A percentile compares a stretch with the other conserved stretches of the same genome.
phyloP scores from a whole-genome alignment of 179 eudicot species.

The Heliamphora pulchella region DNA sequence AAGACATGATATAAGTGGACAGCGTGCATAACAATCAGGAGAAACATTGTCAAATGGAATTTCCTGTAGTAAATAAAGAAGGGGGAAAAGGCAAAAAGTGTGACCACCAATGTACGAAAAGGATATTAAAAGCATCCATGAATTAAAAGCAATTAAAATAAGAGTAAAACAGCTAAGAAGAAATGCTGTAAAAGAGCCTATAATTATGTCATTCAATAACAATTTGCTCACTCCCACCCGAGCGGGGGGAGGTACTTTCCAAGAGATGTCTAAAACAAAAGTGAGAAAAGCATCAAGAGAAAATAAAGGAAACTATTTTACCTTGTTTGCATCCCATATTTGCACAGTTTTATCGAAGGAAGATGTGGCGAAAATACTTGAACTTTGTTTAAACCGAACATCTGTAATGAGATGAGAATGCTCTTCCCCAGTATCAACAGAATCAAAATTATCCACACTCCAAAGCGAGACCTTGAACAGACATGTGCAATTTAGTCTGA shows the following conservation, averaged over 20 bases:
- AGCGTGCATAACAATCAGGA: neutral
- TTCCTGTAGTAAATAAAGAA: neutral
- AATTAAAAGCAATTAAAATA: neutral
- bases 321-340: constrained; percentile 55
- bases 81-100: neutral
- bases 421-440: constrained; percentile 20
- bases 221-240: neutral
- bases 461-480: constrained; percentile 36
- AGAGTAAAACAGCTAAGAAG: neutral
- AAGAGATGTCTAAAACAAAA: neutral
- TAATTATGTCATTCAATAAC: neutral
- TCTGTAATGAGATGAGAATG: constrained; percentile 45
- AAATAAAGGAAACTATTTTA: constrained; percentile 18
- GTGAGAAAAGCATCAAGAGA: constrained; percentile 12
- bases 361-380: constrained; percentile 49
- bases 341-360: constrained; percentile 50
- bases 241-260: neutral
- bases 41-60: neutral
- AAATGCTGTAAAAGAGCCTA: neutral
- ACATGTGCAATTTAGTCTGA: neutral
- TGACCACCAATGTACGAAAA: neutral
- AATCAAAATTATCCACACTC: constrained; percentile 29
- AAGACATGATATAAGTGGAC: neutral
- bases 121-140: constrained; percentile 3
- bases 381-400: constrained; percentile 48